These are phyloP conservation scores for Bremia lactucae DNA, from an alignment of 352 stramenopile genomes.

Conservation along the genomic window DNA sequence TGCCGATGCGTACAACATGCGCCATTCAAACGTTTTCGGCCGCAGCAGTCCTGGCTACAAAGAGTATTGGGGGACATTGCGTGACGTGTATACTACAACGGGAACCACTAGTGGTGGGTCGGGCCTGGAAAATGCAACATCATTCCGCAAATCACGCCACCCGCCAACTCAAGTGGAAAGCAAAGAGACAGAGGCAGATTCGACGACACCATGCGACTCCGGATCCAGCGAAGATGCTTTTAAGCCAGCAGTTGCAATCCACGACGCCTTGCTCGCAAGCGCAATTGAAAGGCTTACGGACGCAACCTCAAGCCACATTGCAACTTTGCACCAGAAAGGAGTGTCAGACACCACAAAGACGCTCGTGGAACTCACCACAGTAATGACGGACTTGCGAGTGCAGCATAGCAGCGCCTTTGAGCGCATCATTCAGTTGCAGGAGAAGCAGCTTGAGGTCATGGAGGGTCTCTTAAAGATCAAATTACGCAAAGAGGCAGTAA, in stretches of 20 bases:
- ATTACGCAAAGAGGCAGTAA: slow-evolving; percentile 23
- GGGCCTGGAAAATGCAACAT: slow-evolving; percentile 1
- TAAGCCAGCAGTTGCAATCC: slow-evolving; percentile 36
- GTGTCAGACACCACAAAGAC: slow-evolving; percentile 14
- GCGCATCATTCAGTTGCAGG: slow-evolving; percentile 48
- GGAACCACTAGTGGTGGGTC: slow-evolving; percentile 6
- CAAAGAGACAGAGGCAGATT: slow-evolving; percentile 36
- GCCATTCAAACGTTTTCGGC: slow-evolving; percentile 26
- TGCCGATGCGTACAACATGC: slow-evolving; percentile 30
- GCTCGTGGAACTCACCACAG: slow-evolving; percentile 30
- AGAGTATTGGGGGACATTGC: slow-evolving; percentile 60
- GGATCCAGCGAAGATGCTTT: slow-evolving; percentile 27
- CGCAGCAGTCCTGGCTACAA: slow-evolving; percentile 48
- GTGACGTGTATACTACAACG: slow-evolving; percentile 46
- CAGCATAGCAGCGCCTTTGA: slow-evolving; percentile 34
- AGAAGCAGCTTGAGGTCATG: slow-evolving; percentile 59
- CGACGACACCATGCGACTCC: slow-evolving; percentile 46
- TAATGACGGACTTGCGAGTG: slow-evolving; percentile 42
- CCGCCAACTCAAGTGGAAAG: slow-evolving; percentile 3
- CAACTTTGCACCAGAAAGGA: slow-evolving; percentile 24
- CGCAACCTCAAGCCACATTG: slow-evolving; percentile 44
- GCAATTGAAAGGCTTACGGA: slow-evolving; percentile 56
- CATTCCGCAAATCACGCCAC: slow-evolving; percentile 12
- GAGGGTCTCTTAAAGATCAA: slow-evolving; percentile 46
- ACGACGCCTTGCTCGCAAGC: slow-evolving; percentile 46